These are phyloP conservation scores for Prunus kanzakura DNA, from an alignment of 306 rosid species.

Conservation along the genomic window DNA sequence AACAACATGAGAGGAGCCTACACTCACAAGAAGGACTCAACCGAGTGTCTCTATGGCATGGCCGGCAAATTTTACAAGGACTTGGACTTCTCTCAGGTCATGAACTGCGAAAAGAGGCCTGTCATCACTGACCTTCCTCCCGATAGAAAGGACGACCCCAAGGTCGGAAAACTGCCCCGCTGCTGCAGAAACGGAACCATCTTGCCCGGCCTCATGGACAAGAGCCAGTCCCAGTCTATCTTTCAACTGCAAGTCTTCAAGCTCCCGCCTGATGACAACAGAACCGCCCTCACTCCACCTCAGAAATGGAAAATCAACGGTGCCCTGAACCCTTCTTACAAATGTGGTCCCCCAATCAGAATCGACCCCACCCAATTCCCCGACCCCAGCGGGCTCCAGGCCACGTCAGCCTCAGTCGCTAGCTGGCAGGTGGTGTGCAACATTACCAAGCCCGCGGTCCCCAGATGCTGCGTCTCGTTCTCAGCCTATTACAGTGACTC, in stretches of 20 bases:
- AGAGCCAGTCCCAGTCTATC: conserved; percentile 45
- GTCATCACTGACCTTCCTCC: conserved; percentile 64
- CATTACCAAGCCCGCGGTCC: conserved; percentile 56
- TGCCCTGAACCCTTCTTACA: conserved; percentile 58
- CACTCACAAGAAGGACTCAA: conserved; percentile 44
- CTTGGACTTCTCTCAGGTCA: conserved; percentile 66
- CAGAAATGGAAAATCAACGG: conserved; percentile 63
- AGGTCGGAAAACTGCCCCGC: conserved; percentile 61
- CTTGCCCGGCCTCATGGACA: conserved; percentile 56
- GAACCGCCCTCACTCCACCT: conserved; percentile 75
- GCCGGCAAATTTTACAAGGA: conserved; percentile 47
- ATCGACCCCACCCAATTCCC: conserved; percentile 64
- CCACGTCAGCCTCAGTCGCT: conserved; percentile 47
- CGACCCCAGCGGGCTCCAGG: conserved; percentile 59
- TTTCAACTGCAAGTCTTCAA: conserved; percentile 75
- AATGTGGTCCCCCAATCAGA: conserved; percentile 56
- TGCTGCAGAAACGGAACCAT: conserved; percentile 80
- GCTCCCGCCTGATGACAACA: conserved; percentile 62
- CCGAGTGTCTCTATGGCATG: conserved; percentile 56
- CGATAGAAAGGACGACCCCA: conserved; percentile 44
- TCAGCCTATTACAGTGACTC: conserved; percentile 72
- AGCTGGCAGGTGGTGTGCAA: conserved; percentile 82
- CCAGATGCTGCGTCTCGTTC: conserved; percentile 74
- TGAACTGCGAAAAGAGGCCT: conserved; percentile 63
- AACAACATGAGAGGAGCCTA: conserved; percentile 63